Evolutionary conservation across 2,329 filamentous ascomycete genomes (phyloP), one percentile per base, ranked within the genome.

Genomic region (Neofusicoccum sp.): DNA sequence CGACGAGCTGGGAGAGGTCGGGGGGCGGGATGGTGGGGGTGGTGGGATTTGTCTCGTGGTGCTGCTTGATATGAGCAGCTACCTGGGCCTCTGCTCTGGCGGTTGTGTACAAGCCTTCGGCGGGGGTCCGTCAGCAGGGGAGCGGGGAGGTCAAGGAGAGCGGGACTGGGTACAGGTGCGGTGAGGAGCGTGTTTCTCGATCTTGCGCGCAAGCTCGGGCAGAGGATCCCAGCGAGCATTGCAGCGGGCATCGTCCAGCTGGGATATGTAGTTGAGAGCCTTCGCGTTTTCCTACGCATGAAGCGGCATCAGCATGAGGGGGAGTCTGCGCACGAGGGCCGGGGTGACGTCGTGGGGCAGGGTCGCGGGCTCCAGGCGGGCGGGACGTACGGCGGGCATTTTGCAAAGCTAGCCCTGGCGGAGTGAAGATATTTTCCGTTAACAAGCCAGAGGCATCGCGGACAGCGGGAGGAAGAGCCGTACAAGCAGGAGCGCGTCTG

Each of bases 121-220:
- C 24, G 26, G 47, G 33, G 31, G 20, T 20, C 16, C 11, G 14
- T 60, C 36, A 60, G 51, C 51, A 56, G 43, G 57, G 45, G 36
- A 30, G 47, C 38, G 16, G 58, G 12, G 30, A 43, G 60, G 47
- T 56, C 44, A 48, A 62, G 53, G 63, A 61, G 65, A 48, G 43
- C 20, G 59, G 58, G 58, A 59, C 47, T 63, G 72, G 85, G 69
- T 88, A 97, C 93, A 96, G 76, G 85, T 85, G 75, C 90, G 86
- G 63, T 90, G 85, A 41, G 92, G 89, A 68, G 92, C 90, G 83
- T 99, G 93, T 76, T 99, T 98, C 71, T 89, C 89, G 70, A 98
- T 84, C 78, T 99, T 99, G 73, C 93, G 87, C 69, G 95, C 88
- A 65, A 96, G 84, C 78, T 98, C 93, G 28, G 91, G 90, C 31